Evolutionary conservation across 345 rosid genomes (phyloP).

Genomic region (Firmiana major): DNA sequence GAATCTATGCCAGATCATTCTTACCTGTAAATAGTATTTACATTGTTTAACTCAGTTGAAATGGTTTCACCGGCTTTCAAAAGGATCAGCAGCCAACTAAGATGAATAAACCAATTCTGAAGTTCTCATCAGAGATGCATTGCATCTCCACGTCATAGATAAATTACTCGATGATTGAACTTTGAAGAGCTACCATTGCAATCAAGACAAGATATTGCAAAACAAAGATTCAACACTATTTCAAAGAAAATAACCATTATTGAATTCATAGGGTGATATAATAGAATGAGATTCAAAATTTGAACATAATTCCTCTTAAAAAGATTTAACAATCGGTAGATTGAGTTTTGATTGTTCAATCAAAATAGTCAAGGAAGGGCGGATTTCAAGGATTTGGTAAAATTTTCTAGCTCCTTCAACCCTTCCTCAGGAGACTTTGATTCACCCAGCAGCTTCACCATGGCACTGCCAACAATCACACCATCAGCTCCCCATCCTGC

Average conservation of each 20-base stretch:
- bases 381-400: slow-evolving; percentile 59
- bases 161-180: not conserved
- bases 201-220: not conserved
- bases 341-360: too few species aligned
- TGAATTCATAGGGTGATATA: too few species aligned
- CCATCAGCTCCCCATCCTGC: slow-evolving; percentile 89
- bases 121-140: too few species aligned
- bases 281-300: too few species aligned
- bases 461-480: slow-evolving; percentile 82
- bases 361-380: slow-evolving; percentile 39
- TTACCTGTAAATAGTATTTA: not conserved
- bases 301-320: too few species aligned
- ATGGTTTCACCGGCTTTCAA: too few species aligned
- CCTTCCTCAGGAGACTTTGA: slow-evolving; percentile 75
- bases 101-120: too few species aligned
- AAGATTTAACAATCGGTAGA: too few species aligned
- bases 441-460: slow-evolving; percentile 67
- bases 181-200: not conserved
- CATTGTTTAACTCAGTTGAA: too few species aligned
- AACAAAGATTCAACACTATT: not conserved
- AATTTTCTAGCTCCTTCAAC: slow-evolving; percentile 53
- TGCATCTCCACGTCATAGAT: too few species aligned
- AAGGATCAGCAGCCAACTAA: too few species aligned
- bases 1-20: not conserved
- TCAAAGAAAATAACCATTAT: not conserved